Evolutionary conservation across 352 stramenopile species (phyloP).

Genomic region (Elongisporangium senticosum): DNA sequence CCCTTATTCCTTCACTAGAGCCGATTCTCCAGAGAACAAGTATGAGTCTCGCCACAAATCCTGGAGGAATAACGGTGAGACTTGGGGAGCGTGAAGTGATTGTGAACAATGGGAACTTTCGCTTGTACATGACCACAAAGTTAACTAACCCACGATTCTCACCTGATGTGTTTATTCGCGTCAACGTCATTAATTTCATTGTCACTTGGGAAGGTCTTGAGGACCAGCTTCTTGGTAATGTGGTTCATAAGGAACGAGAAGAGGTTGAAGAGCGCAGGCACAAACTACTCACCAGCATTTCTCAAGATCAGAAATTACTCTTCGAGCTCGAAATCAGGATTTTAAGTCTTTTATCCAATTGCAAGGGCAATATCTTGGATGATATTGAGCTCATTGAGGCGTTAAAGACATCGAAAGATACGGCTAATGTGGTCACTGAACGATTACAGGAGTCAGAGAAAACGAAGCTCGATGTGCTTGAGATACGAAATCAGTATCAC

Average conservation of each 20-base stretch:
- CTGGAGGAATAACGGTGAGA: constrained; percentile 26
- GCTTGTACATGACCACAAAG: constrained; percentile 90
- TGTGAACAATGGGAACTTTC: constrained; percentile 71
- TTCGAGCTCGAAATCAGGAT: constrained; percentile 91
- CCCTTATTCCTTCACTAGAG: constrained; percentile 48
- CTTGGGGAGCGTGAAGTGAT: constrained; percentile 69
- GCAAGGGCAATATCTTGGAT: constrained; percentile 88
- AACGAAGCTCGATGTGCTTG: constrained; percentile 52
- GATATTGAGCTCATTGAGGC: constrained; percentile 79
- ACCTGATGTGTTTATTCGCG: constrained; percentile 89
- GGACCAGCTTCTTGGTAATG: constrained; percentile 85
- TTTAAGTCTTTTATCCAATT: constrained; percentile 76
- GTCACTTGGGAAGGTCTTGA: constrained; percentile 88
- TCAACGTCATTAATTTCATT: constrained; percentile 93
- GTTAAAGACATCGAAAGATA: constrained; percentile 64
- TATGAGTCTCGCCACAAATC: not conserved
- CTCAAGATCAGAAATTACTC: constrained; percentile 84
- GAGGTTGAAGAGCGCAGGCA: constrained; percentile 88
- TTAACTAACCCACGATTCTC: constrained; percentile 88
- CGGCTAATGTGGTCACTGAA: constrained; percentile 44
- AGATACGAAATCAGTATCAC: constrained; percentile 62
- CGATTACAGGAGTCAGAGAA: constrained; percentile 50
- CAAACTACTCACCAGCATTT: constrained; percentile 82
- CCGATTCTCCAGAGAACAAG: constrained; percentile 32
- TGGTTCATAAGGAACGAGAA: constrained; percentile 79